A percentile compares a stretch with the other conserved stretches of the same genome.
Conservation (phyloP, 768 basidiomycete species). For the Rhizopogon sp. region DNA sequence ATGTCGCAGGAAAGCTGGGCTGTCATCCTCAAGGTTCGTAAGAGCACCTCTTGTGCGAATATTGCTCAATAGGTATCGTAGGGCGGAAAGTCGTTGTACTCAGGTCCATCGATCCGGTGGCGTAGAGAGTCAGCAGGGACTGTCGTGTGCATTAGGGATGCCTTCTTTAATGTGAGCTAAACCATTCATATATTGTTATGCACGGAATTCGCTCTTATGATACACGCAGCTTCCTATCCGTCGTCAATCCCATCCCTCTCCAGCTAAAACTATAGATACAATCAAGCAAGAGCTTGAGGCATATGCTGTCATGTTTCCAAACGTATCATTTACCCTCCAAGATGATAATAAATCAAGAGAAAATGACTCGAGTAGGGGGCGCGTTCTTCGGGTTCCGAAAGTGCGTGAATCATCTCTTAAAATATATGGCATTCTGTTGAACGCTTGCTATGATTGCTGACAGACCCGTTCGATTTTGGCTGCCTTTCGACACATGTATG, state of each 20-base stretch:
- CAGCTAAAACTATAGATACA: conserved; percentile 55
- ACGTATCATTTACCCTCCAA: conserved; percentile 66
- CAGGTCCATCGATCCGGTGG: conserved; percentile 73
- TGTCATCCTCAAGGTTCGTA: conserved; percentile 68
- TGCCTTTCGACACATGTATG: conserved; percentile 71
- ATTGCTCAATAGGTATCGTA: conserved; percentile 21
- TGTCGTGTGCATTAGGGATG: conserved; percentile 78
- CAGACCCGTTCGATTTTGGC: conserved; percentile 63
- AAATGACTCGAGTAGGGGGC: conserved; percentile 29
- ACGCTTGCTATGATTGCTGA: not conserved
- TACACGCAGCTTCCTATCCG: conserved; percentile 69
- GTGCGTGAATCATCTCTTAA: conserved; percentile 31
- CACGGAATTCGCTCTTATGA: not conserved
- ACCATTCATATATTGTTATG: not conserved
- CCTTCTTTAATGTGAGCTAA: conserved; percentile 76
- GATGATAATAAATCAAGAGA: conserved; percentile 39
- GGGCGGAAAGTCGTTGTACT: conserved; percentile 65
- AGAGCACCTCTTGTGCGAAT: not conserved
- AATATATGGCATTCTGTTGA: not conserved
- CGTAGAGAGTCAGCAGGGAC: conserved; percentile 72
- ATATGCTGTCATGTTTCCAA: conserved; percentile 68
- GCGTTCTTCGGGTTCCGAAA: conserved; percentile 59
- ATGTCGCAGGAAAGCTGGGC: conserved; percentile 66
- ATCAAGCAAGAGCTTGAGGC: conserved; percentile 70
- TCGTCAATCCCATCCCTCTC: conserved; percentile 60